phyloP scores from a whole-genome alignment of 371 early-diverging fungal species.

The Neoconidiobolus thromboides region DNA sequence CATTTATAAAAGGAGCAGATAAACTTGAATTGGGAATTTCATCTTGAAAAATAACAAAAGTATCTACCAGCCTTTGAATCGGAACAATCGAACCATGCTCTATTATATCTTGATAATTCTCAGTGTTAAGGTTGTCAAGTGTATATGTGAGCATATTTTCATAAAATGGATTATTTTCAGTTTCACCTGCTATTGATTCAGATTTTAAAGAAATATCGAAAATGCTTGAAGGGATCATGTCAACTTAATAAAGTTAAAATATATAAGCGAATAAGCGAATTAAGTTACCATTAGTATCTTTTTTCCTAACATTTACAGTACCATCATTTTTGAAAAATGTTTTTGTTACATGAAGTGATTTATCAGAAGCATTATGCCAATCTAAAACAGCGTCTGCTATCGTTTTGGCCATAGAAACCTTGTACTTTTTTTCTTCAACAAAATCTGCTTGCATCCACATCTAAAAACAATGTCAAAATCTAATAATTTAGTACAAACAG shows the following conservation, averaged over 20 bases:
- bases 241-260: not conserved
- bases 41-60: not conserved
- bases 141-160: not conserved
- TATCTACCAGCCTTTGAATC: not conserved
- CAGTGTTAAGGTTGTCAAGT: not conserved
- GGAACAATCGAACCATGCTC: not conserved
- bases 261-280: not conserved
- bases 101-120: not conserved
- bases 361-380: not conserved
- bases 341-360: not conserved
- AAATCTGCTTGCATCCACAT: conserved; percentile 1
- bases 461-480: not conserved
- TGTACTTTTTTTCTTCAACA: conserved; percentile 1
- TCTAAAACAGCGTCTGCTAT: not conserved
- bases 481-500: not conserved
- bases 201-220: not conserved
- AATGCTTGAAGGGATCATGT: not conserved
- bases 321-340: not conserved
- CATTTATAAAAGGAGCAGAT: not conserved
- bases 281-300: not conserved
- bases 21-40: not conserved
- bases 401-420: not conserved
- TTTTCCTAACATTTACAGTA: not conserved
- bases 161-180: not conserved
- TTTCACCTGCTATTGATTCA: not conserved